Base-by-base conservation (phyloP, 2,329 filamentous ascomycete species). In the Colletotrichum spaethianum region DNA sequence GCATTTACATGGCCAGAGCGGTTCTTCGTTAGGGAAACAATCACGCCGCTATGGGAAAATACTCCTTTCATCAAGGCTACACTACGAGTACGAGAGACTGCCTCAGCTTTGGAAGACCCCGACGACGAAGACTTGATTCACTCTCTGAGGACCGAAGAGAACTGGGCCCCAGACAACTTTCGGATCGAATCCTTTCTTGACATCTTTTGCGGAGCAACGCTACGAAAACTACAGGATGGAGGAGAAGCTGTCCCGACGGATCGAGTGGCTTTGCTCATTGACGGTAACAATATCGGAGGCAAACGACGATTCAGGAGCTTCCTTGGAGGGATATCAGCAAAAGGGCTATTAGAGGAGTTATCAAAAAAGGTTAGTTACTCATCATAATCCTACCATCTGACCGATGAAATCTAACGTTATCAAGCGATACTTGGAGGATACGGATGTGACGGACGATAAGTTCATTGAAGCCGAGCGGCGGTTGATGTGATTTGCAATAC, bases 171-270 rank as follows among this genome's bases (percentile, higher is more conserved):
- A 0, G 33, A 66, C 5, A 20, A n/a, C 1, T 50, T 16, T n/a
- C 53, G 53, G 1, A 20, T 59, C 9, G 55, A 59, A 6, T n/a
- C 44, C 5, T 23, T 66, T 7, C n/a, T 59, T 6, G 63, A 66
- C 23, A 42, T 59, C 1, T 38, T 57, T 4, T 18, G 7, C 1
- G 33, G 23, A 0, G 28, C 8, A 11, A 66, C 42, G 4, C 9
- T 66, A 2, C 4, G 26, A 31, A 6, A 59, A 1, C 31, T 66
- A 0, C 12, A 50, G n/a, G 5, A 57, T 1, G 42, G 5, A 3
- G 28, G 3, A 5, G 7, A 18, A 3, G 3, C 0, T 1, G 28
- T 26, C 2, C 38, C 40, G 4, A 1, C 2, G 9, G 28, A 8
- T 8, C 46, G 28, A 20, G 23, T 28, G 0, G 52, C 52, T 1